Base-by-base conservation (phyloP, 1,139 yeast species). In the Geotrichum citri-aurantii region DNA sequence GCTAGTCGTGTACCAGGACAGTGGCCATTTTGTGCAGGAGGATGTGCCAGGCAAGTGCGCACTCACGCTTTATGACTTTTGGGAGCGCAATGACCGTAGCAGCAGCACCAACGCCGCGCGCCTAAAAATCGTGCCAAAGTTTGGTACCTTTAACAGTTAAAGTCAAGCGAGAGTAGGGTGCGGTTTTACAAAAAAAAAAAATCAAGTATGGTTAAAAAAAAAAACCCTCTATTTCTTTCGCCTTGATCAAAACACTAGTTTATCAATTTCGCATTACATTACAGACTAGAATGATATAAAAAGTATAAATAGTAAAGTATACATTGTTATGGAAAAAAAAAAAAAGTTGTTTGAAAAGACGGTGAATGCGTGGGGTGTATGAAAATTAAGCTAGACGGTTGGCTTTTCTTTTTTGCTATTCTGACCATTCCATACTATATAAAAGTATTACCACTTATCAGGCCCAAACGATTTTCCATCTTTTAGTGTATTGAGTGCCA, bases 11-110 rank as follows among this genome's bases (percentile, higher is more conserved):
- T 86, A 91, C 71, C 85, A 82, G 67, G 85, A 83, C 46, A 78
- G 92, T 0, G 97, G 98, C 1, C 99, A 93, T 73, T 93, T 91
- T 66, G 76, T 93, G 21, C 99, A 93, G 55, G 99, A 93, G 70
- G 99, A 93, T 71, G 79, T 81, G 12, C 95, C 98, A 0, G 72
- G 69, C 14, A 86, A 86, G 64, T 79, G 88, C 0, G 86, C 91
- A 0, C 49, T 49, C 3, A 52, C 59, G 17, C 62, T 81, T 24
- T 64, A 77, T n/a, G 85, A 81, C 60, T 81, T 81, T 64, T 81
- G 83, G 81, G 71, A 69, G 59, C 72, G 85, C 54, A 81, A 80
- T 62, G 82, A 79, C 58, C 69, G 65, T 24, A 33, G 12, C 17
- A 33, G 40, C 12, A 3, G 17, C 17, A 33, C n/a, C 40, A 33